Percentiles rank a stretch among this genome's conserved stretches.
Evolutionary conservation across 257 asterid genomes (phyloP).

Genomic region (Lycium ferocissimum): DNA sequence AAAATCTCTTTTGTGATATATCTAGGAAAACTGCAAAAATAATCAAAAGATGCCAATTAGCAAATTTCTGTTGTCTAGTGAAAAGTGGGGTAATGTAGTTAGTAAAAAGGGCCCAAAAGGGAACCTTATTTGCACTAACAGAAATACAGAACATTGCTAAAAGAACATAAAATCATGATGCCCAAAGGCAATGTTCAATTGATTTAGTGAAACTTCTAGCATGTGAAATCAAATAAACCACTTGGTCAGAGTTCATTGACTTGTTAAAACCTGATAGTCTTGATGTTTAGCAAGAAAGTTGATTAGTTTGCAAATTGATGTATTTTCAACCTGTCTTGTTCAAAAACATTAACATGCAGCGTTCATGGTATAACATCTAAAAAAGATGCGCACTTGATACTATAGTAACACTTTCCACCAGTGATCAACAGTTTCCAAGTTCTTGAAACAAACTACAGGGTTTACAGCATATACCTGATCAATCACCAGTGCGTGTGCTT

Average conservation of each 20-base stretch:
- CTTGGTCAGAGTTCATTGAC: neutral
- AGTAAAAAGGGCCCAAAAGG: neutral
- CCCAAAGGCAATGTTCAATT: neutral
- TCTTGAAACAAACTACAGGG: neutral
- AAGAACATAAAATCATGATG: neutral
- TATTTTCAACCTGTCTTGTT: neutral
- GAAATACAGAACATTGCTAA: neutral
- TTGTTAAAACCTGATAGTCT: neutral
- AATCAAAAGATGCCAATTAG: neutral
- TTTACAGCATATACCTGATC: slow-evolving; percentile 65
- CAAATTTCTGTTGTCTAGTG: neutral
- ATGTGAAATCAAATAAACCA: neutral
- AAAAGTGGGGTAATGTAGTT: neutral
- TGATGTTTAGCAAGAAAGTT: neutral
- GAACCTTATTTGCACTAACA: neutral
- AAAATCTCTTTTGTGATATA: neutral
- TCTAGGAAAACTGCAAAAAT: neutral
- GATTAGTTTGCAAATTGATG: neutral
- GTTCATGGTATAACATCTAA: neutral
- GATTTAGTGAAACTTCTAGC: neutral
- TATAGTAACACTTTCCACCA: neutral
- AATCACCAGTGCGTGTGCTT: slow-evolving; percentile 85
- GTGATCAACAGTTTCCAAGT: neutral
- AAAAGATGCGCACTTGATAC: neutral
- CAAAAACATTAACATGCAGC: neutral